Base-by-base conservation (phyloP, 257 asterid genomes). In the Lycium barbarum region DNA sequence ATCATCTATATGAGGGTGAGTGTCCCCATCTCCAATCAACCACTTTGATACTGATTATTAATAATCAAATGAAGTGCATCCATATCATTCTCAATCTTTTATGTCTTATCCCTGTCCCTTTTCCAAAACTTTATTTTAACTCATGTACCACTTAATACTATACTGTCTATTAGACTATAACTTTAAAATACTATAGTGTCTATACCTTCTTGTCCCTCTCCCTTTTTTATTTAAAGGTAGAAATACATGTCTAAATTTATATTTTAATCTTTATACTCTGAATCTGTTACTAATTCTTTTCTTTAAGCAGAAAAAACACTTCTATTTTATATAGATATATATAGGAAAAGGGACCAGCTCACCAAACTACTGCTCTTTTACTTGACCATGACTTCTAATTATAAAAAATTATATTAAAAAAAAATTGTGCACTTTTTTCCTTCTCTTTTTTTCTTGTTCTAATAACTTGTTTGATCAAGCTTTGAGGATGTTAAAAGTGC, bases 21-120 rank as follows among this genome's bases (percentile, higher is more conserved):
- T 53, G 65, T 51, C 3, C 82, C 82, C 65, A 78, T 53, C 17
- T 78, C 26, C 3, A 53, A 78, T 78, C 82, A 78, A 78, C 82
- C 82, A 78, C 82, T 84, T 14, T 10, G 84, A 85, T 65, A 80
- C 82, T 80, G 87, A 85, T 85, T 38, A 57, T 18, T 54, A 36
- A 22, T 66, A 68, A 80, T 81, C 87, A 80, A 85, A 85, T 85
- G 84, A 85, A 80, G 13, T 80, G 87, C 80, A 80, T 58, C 20
- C 53, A 79, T 65, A 84, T 84, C 59, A 67, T 55, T 66, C 54
- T 74, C 81, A 59, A 58, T 49, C 76, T 74, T 49, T 74, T 80
- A 74, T 76, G 65, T 74, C 86, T 84, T 55, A 40, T 84, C 74
- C 51, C 0, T 10, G 22, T 3, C 45, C n/a, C 20, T 61, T 49